Percentiles rank a stretch among this genome's conserved stretches.
These are phyloP conservation scores for Nyctanthes arbortristis DNA, from an alignment of 257 asterid species.

Conservation along the genomic window DNA sequence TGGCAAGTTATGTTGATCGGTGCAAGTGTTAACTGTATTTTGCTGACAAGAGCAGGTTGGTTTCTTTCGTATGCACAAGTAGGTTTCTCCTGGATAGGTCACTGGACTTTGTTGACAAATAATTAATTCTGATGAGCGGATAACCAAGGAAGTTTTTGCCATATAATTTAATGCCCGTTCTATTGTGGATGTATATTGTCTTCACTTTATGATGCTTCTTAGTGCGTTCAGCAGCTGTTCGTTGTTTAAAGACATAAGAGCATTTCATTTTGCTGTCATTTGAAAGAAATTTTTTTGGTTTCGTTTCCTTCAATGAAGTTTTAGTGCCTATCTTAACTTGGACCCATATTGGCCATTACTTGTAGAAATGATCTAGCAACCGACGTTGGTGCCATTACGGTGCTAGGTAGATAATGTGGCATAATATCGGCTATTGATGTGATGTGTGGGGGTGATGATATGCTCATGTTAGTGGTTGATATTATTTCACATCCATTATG, in stretches of 20 bases:
- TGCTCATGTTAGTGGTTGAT: too few relatives aligned
- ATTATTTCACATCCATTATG: too few relatives aligned
- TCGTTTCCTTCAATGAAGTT: too few relatives aligned
- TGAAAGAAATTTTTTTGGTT: neutral
- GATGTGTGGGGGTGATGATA: too few relatives aligned
- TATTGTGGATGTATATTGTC: neutral
- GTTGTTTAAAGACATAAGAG: neutral
- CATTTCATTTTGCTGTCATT: neutral
- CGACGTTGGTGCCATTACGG: too few relatives aligned
- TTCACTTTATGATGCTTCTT: neutral
- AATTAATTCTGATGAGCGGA: neutral
- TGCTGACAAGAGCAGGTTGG: neutral
- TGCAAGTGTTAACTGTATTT: neutral
- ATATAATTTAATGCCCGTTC: neutral
- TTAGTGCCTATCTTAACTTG: too few relatives aligned
- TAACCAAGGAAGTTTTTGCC: neutral
- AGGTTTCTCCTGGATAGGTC: neutral
- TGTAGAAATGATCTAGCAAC: too few relatives aligned
- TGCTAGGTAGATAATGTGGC: too few relatives aligned
- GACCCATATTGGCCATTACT: too few relatives aligned
- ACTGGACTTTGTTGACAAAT: neutral
- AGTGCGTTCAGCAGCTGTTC: neutral
- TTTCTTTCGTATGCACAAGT: neutral
- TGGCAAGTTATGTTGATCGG: neutral
- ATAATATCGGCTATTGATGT: too few relatives aligned